Conservation (phyloP, 2,329 filamentous ascomycete genomes). For the Coniella lustricola region DNA sequence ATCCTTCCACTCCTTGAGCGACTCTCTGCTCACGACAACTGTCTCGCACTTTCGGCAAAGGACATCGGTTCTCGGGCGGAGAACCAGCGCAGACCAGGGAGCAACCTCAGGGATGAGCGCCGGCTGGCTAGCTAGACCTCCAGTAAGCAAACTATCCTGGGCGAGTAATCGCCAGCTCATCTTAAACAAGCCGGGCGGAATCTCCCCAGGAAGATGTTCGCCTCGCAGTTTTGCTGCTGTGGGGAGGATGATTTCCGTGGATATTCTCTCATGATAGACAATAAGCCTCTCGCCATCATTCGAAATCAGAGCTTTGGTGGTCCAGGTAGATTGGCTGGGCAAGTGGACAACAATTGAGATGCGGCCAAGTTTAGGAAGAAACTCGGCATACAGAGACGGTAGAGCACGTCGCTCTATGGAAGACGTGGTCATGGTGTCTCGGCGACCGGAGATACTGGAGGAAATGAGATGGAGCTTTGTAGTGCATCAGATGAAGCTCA, state of each 20-base stretch:
- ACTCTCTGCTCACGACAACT: constrained; percentile 21
- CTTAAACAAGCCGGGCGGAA: constrained; percentile 31
- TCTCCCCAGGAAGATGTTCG: constrained; percentile 22
- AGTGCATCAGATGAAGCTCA: neutral
- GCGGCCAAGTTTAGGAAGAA: constrained; percentile 57
- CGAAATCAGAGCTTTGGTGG: constrained; percentile 38
- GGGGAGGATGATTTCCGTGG: constrained; percentile 34
- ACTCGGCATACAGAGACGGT: constrained; percentile 51
- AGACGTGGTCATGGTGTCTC: neutral
- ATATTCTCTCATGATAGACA: constrained; percentile 38
- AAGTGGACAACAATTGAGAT: constrained; percentile 52
- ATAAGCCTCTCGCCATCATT: constrained; percentile 38
- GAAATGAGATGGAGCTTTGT: too few relatives aligned
- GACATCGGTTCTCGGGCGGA: constrained; percentile 4
- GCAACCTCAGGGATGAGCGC: constrained; percentile 27
- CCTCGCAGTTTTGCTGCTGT: constrained; percentile 28
- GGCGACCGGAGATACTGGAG: neutral
- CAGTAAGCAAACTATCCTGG: constrained; percentile 11
- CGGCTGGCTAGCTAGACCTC: constrained; percentile 24
- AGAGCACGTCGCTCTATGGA: neutral
- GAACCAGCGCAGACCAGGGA: constrained; percentile 12
- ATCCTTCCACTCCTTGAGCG: constrained; percentile 65
- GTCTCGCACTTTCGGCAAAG: constrained; percentile 15
- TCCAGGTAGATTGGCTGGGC: constrained; percentile 32
- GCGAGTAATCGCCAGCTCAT: constrained; percentile 14